Base-by-base conservation (phyloP, 2,329 filamentous ascomycete species). In the Phaeosphaeria sp. region DNA sequence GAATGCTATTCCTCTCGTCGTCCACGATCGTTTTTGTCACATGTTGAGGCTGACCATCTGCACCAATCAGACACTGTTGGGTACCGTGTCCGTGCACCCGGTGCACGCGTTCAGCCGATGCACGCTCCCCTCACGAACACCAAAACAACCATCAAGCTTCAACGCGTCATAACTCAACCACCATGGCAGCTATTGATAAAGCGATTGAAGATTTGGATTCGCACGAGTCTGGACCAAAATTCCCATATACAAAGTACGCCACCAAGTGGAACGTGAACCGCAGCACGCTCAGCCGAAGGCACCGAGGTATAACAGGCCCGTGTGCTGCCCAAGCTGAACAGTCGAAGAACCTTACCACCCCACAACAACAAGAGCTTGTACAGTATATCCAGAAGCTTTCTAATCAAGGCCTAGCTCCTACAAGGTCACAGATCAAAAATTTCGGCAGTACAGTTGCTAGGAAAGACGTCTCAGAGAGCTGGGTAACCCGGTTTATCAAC, bases 401-500 rank as follows among this genome's bases (percentile, higher is more conserved):
- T n/a, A n/a, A n/a, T n/a, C n/a, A n/a, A n/a, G n/a, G n/a, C n/a
- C n/a, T n/a, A n/a, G n/a, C n/a, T n/a, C n/a, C n/a, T n/a, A n/a
- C n/a, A n/a, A n/a, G n/a, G n/a, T n/a, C n/a, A n/a, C n/a, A n/a
- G n/a, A 22, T 46, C 6, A 21, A 21, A 23, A 25, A 23, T 23
- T 46, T 23, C 18, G n/a, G n/a, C 2, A 22, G 18, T 20, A 9
- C n/a, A 23, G 17, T 46, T 22, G 43, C 43, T 23, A 9, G 21
- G 6, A 15, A 46, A 20, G 6, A 11, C 15, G n/a, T 46, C 42
- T 27, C 36, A 17, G 11, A 61, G 18, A 49, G 47, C 46, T 61
- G 52, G 52, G 55, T 62, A 50, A 55, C 52, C 2, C 49, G 52
- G 48, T 62, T 62, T 23, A 55, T 62, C 46, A 46, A 56, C 27